Evolutionary conservation across 371 early-diverging fungal genomes (phyloP).

Genomic region (Mortierella sp.): DNA sequence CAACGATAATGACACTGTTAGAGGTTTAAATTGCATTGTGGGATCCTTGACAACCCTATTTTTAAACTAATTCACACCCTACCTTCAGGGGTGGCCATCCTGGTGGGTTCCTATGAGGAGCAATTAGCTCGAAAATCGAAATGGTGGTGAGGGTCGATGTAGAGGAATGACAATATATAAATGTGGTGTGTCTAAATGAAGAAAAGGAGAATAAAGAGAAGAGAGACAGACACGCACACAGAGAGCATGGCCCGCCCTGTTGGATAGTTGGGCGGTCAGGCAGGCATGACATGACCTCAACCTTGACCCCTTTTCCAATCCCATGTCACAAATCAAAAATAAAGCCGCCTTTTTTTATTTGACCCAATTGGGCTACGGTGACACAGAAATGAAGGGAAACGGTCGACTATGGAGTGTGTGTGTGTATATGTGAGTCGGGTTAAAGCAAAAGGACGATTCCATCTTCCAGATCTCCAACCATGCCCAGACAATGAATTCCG

Average conservation of each 20-base stretch:
- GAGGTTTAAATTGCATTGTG: background rate
- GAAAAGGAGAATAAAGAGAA: background rate
- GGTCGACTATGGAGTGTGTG: background rate
- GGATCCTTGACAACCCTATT: background rate
- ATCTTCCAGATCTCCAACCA: slow-evolving; percentile 1
- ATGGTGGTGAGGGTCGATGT: background rate
- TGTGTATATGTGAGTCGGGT: no score
- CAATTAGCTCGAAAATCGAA: background rate
- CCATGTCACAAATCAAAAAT: background rate
- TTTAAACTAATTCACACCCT: background rate
- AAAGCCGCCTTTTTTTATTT: slow-evolving; percentile 5
- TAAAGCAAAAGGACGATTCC: background rate
- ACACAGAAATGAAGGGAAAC: background rate
- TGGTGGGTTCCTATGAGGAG: background rate
- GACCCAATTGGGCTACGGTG: background rate
- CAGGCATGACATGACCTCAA: background rate
- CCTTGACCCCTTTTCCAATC: background rate
- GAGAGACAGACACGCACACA: background rate
- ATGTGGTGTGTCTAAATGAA: background rate
- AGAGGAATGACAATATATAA: background rate
- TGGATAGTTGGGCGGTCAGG: background rate
- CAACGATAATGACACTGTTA: background rate
- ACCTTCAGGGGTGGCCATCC: slow-evolving; percentile 17
- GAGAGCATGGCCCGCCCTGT: no score
- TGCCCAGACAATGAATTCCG: background rate